Base-by-base conservation (phyloP, 1,284 basidiomycete genomes). In the Trichosporon coremiiforme region DNA sequence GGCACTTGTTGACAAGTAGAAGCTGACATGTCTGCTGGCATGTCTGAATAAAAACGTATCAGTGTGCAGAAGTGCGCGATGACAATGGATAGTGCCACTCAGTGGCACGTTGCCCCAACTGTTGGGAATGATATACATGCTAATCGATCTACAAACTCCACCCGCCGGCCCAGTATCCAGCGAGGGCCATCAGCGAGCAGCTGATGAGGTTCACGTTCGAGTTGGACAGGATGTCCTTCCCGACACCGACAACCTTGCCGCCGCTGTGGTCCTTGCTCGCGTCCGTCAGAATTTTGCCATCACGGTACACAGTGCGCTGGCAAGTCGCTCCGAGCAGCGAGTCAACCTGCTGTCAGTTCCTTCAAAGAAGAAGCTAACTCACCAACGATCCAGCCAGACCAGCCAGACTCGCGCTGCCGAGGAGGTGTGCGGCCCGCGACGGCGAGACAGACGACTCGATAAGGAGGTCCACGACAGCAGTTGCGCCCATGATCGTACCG, bases 291-390 rank as follows among this genome's bases (percentile, higher is more conserved):
- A 98, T 87, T 64, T 87, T 85, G 72, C 89, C 89, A 68, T 86
- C 87, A 8, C 85, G 83, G 83, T 90, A 97, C 22, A 90, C 87
- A 1, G 94, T 95, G 68, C 87, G 85, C 77, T 98, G 95, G 0
- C 96, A 80, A 0, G 92, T 94, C 0, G 94, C 95, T 1, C 95
- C 95, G 12, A 97, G 85, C 2, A 97, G 63, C 0, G 92, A 94
- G 79, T 97, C 94, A 66, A 93, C 79, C 90, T 73, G 60, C 17
- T 22, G 63, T 67, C 13, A 70, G 64, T 35, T 47, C 33, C 9
- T 6, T 10, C 33, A 65, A 20, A 7, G 2, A n/a, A 1, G 8
- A 20, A 25, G 35, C 13, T 3, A 62, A 83, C 88, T 74, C 75
- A 93, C 90, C 84, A 92, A 77, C 65, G 91, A 93, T 2, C 94